Base-by-base conservation (phyloP, 768 basidiomycete species). In the Lenzites betulinus region DNA sequence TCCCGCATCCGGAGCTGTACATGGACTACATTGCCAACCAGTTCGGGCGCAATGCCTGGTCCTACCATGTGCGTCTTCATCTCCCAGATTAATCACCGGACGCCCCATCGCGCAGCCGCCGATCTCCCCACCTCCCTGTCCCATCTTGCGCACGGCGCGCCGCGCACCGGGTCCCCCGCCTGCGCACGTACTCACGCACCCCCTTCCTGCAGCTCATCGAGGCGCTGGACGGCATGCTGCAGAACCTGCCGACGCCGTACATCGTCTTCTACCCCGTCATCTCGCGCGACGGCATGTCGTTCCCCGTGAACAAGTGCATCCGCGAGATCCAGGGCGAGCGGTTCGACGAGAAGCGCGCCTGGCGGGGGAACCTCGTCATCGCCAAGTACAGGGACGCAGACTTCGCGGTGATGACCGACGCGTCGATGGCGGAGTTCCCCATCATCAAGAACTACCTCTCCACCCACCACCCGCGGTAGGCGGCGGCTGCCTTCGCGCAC, bases 21-120 rank as follows among this genome's bases (percentile, higher is more conserved):
- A 93, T 93, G 90, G 89, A 92, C 74, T 89, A 87, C 73, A 86
- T 93, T 66, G 89, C 88, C 68, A 89, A 92, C 74, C 81, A 83
- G 54, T 78, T 83, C 60, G 87, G 86, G 33, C 74, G 83, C 18
- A 81, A 85, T 58, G 83, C 86, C 16, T 92, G 90, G 90, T 82
- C 83, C 67, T 89, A 84, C 71, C 83, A 88, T 75, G 90, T 90
- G 63, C 66, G 78, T 73, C 26, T 48, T 33, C 20, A 39, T 54
- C 22, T 51, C n/a, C 46, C 44, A 54, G 51, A 49, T 41, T 35
- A 33, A 44, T 58, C 25, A 54, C 64, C 67, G 59, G 64, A 58
- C 30, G 11, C 36, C 51, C 28, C 60, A 39, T 22, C 52, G 59
- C 57, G 62, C 30, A 61, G 63, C 43, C 51, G 54, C 62, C 53